phyloP scores from a whole-genome alignment of 352 stramenopile species.

The Globisporangium apiculatum region DNA sequence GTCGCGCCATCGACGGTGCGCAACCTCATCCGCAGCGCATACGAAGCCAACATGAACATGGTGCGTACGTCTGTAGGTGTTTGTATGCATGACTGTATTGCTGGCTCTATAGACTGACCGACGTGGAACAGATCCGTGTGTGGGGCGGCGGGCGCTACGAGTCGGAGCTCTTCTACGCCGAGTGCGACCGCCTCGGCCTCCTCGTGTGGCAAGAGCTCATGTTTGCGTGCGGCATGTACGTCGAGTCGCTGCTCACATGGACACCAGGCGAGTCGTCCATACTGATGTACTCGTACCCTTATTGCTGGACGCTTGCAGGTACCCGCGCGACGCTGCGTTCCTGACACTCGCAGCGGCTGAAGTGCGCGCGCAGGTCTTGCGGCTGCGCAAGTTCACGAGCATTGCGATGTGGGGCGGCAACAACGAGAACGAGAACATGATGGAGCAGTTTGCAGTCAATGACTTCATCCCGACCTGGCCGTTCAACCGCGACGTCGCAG shows the following conservation, averaged over 20 bases:
- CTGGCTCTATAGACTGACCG: not conserved
- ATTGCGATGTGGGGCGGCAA: conserved; percentile 88
- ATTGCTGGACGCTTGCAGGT: conserved; percentile 10
- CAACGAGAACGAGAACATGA: conserved; percentile 89
- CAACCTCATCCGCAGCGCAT: conserved; percentile 48
- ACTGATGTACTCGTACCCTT: not conserved
- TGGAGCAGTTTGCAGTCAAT: conserved; percentile 61
- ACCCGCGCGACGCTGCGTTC: conserved; percentile 58
- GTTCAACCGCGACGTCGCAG: conserved; percentile 76
- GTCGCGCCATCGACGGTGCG: conserved; percentile 25
- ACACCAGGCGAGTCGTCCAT: too few species aligned
- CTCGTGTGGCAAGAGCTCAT: conserved; percentile 89
- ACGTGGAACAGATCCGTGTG: conserved; percentile 47
- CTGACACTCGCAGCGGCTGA: conserved; percentile 48
- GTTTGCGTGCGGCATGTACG: conserved; percentile 86
- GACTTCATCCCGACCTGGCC: conserved; percentile 41
- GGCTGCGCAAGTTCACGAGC: conserved; percentile 71
- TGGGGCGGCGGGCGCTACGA: conserved; percentile 88
- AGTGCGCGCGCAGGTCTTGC: conserved; percentile 49
- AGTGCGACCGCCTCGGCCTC: conserved; percentile 78
- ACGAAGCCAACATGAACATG: conserved; percentile 83
- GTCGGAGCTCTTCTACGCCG: conserved; percentile 70
- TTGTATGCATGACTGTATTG: not conserved
- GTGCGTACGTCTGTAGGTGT: conserved; percentile 13
- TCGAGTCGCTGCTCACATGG: not conserved